Evolutionary conservation across 805 yeast species (phyloP).

Genomic region (Saccharomycopsis javanensis): DNA sequence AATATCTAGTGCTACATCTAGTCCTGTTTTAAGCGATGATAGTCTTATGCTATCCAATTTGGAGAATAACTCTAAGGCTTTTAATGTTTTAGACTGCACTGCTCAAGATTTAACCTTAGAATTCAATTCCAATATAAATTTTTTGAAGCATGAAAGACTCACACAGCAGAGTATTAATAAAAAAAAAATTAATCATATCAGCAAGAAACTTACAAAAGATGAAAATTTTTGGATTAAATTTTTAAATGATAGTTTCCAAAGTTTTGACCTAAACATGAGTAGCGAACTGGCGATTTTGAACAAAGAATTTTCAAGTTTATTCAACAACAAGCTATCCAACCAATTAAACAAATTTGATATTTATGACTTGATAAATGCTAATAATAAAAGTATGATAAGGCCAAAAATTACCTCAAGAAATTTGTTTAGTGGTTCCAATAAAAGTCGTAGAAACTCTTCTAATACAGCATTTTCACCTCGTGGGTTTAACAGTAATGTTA

Average conservation of each 20-base stretch:
- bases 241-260: slow-evolving; percentile 7
- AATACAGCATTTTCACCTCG: neutral
- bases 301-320: slow-evolving; percentile 14
- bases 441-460: neutral
- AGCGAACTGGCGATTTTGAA: slow-evolving; percentile 2
- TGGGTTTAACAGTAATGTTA: slow-evolving; percentile 2
- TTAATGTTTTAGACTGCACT: slow-evolving; percentile 16
- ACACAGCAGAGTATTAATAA: slow-evolving; percentile 16
- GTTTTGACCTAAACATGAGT: neutral
- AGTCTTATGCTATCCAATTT: slow-evolving; percentile 14
- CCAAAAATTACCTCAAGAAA: slow-evolving; percentile 2
- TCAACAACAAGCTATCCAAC: slow-evolving; percentile 11
- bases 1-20: slow-evolving; percentile 1
- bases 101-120: slow-evolving; percentile 18
- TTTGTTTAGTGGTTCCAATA: neutral
- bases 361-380: slow-evolving; percentile 4
- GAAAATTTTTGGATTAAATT: slow-evolving; percentile 19
- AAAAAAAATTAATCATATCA: slow-evolving; percentile 14
- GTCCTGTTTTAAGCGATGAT: slow-evolving; percentile 18
- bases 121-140: slow-evolving; percentile 14
- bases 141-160: slow-evolving; percentile 12
- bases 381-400: slow-evolving; percentile 3
- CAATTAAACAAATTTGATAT: slow-evolving; percentile 10
- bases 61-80: slow-evolving; percentile 14
- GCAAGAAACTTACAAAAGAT: slow-evolving; percentile 13